Evolutionary conservation across 768 basidiomycete species (phyloP).

Genomic region (Leccinum truebloodii): DNA sequence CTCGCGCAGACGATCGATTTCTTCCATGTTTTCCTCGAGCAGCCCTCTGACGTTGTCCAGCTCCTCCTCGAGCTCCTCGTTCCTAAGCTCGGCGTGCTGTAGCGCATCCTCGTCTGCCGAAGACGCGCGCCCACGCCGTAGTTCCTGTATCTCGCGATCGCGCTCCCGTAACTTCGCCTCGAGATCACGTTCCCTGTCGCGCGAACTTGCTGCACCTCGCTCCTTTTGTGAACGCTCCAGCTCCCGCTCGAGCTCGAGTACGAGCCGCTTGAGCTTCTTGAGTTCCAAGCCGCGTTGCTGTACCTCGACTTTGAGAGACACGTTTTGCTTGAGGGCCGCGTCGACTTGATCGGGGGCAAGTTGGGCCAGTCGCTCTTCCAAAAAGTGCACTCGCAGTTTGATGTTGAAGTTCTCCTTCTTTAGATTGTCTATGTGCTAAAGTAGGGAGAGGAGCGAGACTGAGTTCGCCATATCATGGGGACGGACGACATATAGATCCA

Average conservation of each 20-base stretch:
- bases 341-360: conserved; percentile 93
- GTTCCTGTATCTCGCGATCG: conserved; percentile 66
- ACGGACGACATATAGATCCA: neutral
- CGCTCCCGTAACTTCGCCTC: conserved; percentile 76
- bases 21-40: conserved; percentile 81
- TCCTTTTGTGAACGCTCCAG: conserved; percentile 66
- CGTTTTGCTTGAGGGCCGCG: conserved; percentile 88
- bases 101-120: conserved; percentile 51
- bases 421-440: conserved; percentile 88
- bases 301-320: conserved; percentile 90
- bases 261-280: conserved; percentile 88
- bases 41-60: conserved; percentile 68
- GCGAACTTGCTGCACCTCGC: conserved; percentile 39
- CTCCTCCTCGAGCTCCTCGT: conserved; percentile 71
- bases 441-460: neutral
- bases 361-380: conserved; percentile 89
- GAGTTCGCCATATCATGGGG: neutral
- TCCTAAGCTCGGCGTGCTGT: conserved; percentile 57
- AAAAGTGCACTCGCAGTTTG: conserved; percentile 93
- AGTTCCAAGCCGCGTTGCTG: conserved; percentile 88
- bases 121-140: conserved; percentile 50
- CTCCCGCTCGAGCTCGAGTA: conserved; percentile 81
- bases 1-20: conserved; percentile 72
- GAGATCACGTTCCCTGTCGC: conserved; percentile 67
- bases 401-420: conserved; percentile 98